phyloP scores from a whole-genome alignment of 2,329 filamentous ascomycete genomes.

The Scedosporium apiospermum region DNA sequence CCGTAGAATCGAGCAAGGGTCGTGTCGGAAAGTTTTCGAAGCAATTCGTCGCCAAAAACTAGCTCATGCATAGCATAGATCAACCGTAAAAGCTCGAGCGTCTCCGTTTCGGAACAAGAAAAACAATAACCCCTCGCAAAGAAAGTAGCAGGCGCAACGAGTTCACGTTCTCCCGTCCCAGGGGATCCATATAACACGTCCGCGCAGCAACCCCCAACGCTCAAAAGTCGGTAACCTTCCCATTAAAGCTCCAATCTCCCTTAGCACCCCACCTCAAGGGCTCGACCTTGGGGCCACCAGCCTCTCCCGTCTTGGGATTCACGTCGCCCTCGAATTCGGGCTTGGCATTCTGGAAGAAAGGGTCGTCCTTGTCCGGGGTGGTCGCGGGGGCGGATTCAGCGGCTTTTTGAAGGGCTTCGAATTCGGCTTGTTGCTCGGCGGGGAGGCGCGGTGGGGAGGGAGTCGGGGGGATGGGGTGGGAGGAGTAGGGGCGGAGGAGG shows the following conservation, averaged over 20 bases:
- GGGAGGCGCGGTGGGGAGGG: constrained; percentile 81
- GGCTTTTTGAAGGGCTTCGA: constrained; percentile 71
- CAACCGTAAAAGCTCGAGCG: too few species aligned
- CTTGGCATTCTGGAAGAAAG: constrained; percentile 64
- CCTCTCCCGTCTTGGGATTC: constrained; percentile 90
- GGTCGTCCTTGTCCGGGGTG: constrained; percentile 50
- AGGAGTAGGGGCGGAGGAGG: constrained; percentile 21
- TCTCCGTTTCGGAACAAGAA: too few species aligned
- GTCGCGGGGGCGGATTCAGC: constrained; percentile 37
- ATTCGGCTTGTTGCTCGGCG: constrained; percentile 79
- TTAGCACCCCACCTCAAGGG: constrained; percentile 73
- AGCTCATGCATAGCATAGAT: too few species aligned
- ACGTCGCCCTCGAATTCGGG: constrained; percentile 89
- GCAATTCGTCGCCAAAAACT: too few species aligned
- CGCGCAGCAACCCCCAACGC: neutral
- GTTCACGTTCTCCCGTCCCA: neutral
- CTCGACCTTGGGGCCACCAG: constrained; percentile 96
- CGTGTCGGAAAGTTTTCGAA: too few species aligned
- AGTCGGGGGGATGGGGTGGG: constrained; percentile 31
- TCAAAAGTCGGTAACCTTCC: constrained; percentile 83
- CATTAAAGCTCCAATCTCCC: constrained; percentile 89
- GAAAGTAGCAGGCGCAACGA: too few species aligned
- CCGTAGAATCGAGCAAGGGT: too few species aligned
- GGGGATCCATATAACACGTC: neutral
- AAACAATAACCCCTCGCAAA: too few species aligned